Conservation (phyloP, 2,329 filamentous ascomycete species). For the Diaporthe vaccinii region DNA sequence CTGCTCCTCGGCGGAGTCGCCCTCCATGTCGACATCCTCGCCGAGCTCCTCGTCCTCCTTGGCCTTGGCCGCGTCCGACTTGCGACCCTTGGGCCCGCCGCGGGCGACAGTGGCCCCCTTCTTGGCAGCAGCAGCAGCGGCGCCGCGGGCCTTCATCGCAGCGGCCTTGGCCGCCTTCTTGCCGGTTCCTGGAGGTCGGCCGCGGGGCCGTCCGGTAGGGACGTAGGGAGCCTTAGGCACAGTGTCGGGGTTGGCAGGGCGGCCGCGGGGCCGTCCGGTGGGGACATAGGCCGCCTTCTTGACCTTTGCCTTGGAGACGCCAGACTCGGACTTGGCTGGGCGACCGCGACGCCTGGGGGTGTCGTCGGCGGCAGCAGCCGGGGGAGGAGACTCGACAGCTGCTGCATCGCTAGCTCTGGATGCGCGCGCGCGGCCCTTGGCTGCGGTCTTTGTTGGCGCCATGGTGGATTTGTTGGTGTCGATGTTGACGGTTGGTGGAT, state of each 20-base stretch:
- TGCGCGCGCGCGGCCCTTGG: slow-evolving; percentile 38
- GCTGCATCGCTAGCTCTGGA: slow-evolving; percentile 26
- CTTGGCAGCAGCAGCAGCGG: slow-evolving; percentile 8
- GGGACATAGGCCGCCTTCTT: slow-evolving; percentile 21
- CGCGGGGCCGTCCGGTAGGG: slow-evolving; percentile 35
- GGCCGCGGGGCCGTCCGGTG: slow-evolving; percentile 37
- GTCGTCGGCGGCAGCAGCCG: neutral
- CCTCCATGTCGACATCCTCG: slow-evolving; percentile 33
- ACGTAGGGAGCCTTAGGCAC: slow-evolving; percentile 36
- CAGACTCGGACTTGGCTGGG: slow-evolving; percentile 31
- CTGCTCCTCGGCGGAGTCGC: slow-evolving; percentile 16
- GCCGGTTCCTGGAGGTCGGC: slow-evolving; percentile 35
- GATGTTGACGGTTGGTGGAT: neutral
- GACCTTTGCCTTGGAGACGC: slow-evolving; percentile 27
- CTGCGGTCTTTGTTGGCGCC: slow-evolving; percentile 38
- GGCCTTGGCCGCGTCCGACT: slow-evolving; percentile 25
- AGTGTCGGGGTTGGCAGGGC: slow-evolving; percentile 23
- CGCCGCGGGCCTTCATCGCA: slow-evolving; percentile 1
- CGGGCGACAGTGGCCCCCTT: slow-evolving; percentile 13
- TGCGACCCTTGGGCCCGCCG: slow-evolving; percentile 22
- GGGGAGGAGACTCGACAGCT: neutral
- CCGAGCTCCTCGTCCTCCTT: slow-evolving; percentile 32
- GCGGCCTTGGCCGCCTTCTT: slow-evolving; percentile 29
- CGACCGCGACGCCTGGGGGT: slow-evolving; percentile 28
- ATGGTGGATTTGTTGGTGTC: neutral